phyloP scores from a whole-genome alignment of 345 rosid genomes.

The Linum lewisii region DNA sequence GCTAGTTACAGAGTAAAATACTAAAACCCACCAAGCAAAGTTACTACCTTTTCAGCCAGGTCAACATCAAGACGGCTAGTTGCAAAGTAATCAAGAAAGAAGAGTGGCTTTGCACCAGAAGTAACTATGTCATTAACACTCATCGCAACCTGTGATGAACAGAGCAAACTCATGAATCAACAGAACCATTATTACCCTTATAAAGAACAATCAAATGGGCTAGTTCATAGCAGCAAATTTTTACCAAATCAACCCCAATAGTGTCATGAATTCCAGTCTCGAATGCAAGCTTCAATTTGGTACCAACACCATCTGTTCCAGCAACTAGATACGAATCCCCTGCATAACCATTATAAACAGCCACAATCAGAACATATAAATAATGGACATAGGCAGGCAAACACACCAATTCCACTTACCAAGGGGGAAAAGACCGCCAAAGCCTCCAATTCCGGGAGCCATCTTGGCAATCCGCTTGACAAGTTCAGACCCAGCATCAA shows the following conservation, averaged over 20 bases:
- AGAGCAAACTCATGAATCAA: constrained; percentile 11
- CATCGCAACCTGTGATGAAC: constrained; percentile 79
- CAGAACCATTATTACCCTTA: background rate
- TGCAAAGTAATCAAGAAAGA: constrained; percentile 94
- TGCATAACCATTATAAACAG: constrained; percentile 13
- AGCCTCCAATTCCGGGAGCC: constrained; percentile 93
- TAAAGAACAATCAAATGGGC: background rate
- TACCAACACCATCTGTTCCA: constrained; percentile 99
- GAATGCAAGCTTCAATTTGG: constrained; percentile 87
- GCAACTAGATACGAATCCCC: constrained; percentile 91
- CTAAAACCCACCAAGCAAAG: background rate
- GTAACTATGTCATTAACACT: constrained; percentile 95
- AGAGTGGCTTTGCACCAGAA: constrained; percentile 88
- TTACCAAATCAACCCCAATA: constrained; percentile 89
- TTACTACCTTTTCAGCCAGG: constrained; percentile 80
- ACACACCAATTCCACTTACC: constrained; percentile 29
- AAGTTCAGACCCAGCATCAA: constrained; percentile 88
- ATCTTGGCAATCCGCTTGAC: constrained; percentile 72
- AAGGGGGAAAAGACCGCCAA: constrained; percentile 80
- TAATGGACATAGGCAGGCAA: background rate
- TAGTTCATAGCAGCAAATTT: background rate
- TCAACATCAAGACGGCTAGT: constrained; percentile 87
- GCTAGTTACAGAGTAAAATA: background rate
- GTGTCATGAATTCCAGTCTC: constrained; percentile 87
- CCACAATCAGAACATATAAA: background rate